Evolutionary conservation across 2,329 filamentous ascomycete genomes (phyloP).

Genomic region (Ophiostoma ips): DNA sequence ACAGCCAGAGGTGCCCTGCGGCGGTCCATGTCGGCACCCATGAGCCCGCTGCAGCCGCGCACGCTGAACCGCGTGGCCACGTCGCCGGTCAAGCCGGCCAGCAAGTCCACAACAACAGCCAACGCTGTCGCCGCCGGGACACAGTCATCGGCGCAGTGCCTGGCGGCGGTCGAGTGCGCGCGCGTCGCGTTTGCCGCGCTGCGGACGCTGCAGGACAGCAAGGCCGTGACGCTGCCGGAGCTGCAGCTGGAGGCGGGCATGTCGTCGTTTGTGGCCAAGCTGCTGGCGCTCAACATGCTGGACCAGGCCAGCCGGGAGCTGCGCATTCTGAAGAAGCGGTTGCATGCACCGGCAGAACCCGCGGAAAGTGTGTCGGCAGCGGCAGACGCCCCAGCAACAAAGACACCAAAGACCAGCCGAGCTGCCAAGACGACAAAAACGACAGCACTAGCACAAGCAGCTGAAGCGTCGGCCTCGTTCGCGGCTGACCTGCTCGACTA

Average conservation of each 20-base stretch:
- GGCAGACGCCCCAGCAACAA: constrained; percentile 13
- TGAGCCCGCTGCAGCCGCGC: constrained; percentile 47
- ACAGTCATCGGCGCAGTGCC: constrained; percentile 23
- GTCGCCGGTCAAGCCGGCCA: constrained; percentile 27
- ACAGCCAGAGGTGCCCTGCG: constrained; percentile 29
- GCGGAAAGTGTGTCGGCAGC: neutral
- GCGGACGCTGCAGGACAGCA: constrained; percentile 39
- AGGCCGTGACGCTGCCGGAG: constrained; percentile 40
- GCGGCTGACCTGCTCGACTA: constrained; percentile 45
- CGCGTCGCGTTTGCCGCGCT: constrained; percentile 53
- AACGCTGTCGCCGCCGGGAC: neutral
- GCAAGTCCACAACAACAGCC: constrained; percentile 11
- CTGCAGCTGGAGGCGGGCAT: constrained; percentile 62
- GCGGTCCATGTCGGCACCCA: constrained; percentile 42
- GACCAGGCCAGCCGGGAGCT: constrained; percentile 58
- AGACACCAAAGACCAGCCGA: constrained; percentile 19
- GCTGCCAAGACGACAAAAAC: constrained; percentile 22
- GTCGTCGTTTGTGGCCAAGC: constrained; percentile 51
- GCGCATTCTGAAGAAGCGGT: constrained; percentile 46
- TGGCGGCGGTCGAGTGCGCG: constrained; percentile 54
- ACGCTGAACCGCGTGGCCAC: constrained; percentile 46
- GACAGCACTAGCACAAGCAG: constrained; percentile 20
- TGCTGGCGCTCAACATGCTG: constrained; percentile 50
- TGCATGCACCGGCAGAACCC: constrained; percentile 29
- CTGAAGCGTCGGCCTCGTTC: constrained; percentile 17